phyloP scores from a whole-genome alignment of 176 grass and related monocot genomes.

The Phoenix dactylifera region DNA sequence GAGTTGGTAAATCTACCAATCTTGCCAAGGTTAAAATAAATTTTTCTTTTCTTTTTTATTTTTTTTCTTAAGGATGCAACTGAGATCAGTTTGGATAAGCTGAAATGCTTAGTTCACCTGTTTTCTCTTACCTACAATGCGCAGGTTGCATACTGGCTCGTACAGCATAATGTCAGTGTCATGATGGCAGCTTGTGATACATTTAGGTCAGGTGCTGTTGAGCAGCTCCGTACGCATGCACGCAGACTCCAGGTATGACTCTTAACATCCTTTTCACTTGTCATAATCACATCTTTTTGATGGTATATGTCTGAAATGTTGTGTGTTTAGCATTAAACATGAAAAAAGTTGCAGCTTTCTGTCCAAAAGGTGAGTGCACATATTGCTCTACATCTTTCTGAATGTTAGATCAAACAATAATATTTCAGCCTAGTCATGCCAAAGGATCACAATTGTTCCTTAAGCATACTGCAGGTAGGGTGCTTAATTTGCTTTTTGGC shows the following conservation, averaged over 20 bases:
- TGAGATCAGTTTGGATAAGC: no score
- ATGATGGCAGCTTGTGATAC: slow-evolving; percentile 89
- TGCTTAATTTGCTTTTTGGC: no score
- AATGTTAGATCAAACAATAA: neutral
- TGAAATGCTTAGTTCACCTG: no score
- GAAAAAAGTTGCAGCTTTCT: neutral
- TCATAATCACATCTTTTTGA: no score
- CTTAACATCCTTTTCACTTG: no score
- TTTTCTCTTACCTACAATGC: neutral
- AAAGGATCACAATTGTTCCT: neutral
- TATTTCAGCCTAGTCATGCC: neutral
- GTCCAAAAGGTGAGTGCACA: neutral
- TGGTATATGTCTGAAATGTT: no score
- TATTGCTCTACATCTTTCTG: neutral
- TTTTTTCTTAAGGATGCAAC: neutral
- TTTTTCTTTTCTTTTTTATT: neutral
- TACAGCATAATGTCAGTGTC: slow-evolving; percentile 86
- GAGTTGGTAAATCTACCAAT: slow-evolving; percentile 95
- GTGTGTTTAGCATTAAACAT: no score
- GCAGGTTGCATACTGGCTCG: slow-evolving; percentile 93
- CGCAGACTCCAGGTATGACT: slow-evolving; percentile 40
- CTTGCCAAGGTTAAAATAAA: slow-evolving; percentile 7
- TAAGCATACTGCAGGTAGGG: no score
- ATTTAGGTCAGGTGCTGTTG: slow-evolving; percentile 83
- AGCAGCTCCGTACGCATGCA: slow-evolving; percentile 42